Evolutionary conservation across 345 rosid genomes (phyloP).

Genomic region (Xanthoceras sorbifolium): DNA sequence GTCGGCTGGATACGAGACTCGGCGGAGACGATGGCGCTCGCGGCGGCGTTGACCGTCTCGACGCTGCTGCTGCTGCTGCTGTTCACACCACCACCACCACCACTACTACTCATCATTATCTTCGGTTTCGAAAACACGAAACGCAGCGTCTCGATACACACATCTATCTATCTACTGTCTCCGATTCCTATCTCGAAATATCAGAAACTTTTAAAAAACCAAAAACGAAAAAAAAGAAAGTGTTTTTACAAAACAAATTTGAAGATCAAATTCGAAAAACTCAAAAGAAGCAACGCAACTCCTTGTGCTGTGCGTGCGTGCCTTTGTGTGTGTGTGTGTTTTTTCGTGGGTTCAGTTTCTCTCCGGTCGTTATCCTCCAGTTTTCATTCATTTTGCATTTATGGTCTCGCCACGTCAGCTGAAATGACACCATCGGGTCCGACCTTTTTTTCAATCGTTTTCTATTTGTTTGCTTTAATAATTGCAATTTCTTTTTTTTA

Average conservation of each 20-base stretch:
- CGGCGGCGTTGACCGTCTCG: constrained; percentile 92
- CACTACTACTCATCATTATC: constrained; percentile 27
- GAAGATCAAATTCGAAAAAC: too few species aligned
- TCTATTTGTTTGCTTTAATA: not conserved
- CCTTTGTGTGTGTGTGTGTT: too few species aligned
- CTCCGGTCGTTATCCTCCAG: constrained; percentile 60
- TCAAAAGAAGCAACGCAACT: not conserved
- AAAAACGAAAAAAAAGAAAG: not conserved
- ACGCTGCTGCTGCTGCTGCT: constrained; percentile 43
- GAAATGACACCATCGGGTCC: constrained; percentile 34
- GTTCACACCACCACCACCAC: constrained; percentile 36
- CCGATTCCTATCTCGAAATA: constrained; percentile 27
- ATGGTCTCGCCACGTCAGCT: constrained; percentile 56
- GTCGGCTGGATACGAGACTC: constrained; percentile 83
- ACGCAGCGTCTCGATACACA: constrained; percentile 11
- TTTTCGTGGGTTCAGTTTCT: constrained; percentile 32
- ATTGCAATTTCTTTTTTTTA: not conserved
- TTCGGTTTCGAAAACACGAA: constrained; percentile 25
- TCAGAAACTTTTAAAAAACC: not conserved
- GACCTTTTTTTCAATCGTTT: constrained; percentile 21
- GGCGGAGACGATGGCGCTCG: constrained; percentile 87
- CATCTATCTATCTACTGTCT: constrained; percentile 24
- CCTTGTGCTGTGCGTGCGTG: constrained; percentile 5
- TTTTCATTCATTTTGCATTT: constrained; percentile 48
- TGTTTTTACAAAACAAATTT: not conserved